Conservation (phyloP, 371 early-diverging fungal species). For the Mucor irregularis region DNA sequence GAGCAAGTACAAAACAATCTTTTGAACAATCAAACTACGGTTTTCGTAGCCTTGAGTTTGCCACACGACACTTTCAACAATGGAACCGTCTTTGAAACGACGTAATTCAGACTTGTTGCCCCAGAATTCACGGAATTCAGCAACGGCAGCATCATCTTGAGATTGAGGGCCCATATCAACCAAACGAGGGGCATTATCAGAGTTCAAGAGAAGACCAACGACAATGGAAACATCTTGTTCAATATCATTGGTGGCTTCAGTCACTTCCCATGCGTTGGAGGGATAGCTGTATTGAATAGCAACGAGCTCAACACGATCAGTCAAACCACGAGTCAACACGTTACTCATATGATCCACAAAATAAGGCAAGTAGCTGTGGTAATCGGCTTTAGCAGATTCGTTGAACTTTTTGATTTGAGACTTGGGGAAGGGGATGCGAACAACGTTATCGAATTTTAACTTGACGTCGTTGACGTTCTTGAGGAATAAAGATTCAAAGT, state of each 20-base stretch:
- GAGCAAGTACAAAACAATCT: constrained; percentile 78
- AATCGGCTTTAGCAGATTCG: constrained; percentile 55
- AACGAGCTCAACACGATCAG: constrained; percentile 65
- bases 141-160: constrained; percentile 59
- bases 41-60: constrained; percentile 70
- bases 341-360: constrained; percentile 52
- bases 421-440: constrained; percentile 25
- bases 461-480: constrained; percentile 65
- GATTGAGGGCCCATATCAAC: constrained; percentile 85
- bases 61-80: constrained; percentile 84
- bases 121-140: constrained; percentile 82
- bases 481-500: constrained; percentile 75
- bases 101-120: constrained; percentile 82
- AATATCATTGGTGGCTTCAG: constrained; percentile 12
- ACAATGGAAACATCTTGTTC: constrained; percentile 29
- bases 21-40: constrained; percentile 75
- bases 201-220: constrained; percentile 75
- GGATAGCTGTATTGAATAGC: constrained; percentile 39
- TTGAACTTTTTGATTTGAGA: constrained; percentile 40
- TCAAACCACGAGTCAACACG: constrained; percentile 65
- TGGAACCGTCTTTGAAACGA: constrained; percentile 88
- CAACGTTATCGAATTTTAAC: constrained; percentile 66
- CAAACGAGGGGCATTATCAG: constrained; percentile 61
- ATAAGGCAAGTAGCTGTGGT: constrained; percentile 52
- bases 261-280: constrained; percentile 39